Percentiles rank a stretch among this genome's conserved stretches.
phyloP scores from a whole-genome alignment of 2,329 filamentous ascomycete genomes.

The Beauveria rudraprayagi region DNA sequence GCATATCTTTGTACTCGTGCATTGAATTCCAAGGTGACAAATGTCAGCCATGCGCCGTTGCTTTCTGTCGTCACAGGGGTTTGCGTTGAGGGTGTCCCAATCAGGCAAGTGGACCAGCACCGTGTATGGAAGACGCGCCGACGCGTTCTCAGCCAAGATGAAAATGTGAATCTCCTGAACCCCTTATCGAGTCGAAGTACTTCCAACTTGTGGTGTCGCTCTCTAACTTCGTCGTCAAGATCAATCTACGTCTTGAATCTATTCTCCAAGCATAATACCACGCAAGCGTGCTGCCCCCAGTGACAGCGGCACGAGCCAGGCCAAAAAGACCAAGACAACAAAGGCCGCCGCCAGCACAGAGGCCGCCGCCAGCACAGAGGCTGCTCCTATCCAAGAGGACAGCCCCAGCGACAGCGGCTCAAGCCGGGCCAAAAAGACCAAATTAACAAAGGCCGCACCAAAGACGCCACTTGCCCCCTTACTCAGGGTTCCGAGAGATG shows the following conservation, averaged over 20 bases:
- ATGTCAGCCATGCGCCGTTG: too few relatives aligned
- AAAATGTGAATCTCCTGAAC: neutral
- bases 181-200: neutral
- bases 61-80: too few relatives aligned
- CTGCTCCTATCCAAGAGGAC: neutral
- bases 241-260: neutral
- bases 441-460: neutral
- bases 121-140: neutral
- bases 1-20: too few relatives aligned
- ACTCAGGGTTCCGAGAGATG: neutral
- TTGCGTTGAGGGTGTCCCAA: neutral
- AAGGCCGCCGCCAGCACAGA: neutral
- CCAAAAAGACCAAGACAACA: neutral
- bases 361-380: neutral
- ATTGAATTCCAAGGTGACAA: too few relatives aligned
- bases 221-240: neutral
- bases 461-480: neutral
- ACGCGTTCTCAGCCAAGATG: neutral
- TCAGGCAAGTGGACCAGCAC: neutral
- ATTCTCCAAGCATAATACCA: neutral
- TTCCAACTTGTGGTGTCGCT: neutral
- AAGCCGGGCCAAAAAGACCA: neutral
- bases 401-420: neutral
- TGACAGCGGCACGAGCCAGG: neutral
- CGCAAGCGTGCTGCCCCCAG: neutral